Conservation (phyloP, 495 filamentous ascomycete genomes). For the Neurospora tetrasperma region DNA sequence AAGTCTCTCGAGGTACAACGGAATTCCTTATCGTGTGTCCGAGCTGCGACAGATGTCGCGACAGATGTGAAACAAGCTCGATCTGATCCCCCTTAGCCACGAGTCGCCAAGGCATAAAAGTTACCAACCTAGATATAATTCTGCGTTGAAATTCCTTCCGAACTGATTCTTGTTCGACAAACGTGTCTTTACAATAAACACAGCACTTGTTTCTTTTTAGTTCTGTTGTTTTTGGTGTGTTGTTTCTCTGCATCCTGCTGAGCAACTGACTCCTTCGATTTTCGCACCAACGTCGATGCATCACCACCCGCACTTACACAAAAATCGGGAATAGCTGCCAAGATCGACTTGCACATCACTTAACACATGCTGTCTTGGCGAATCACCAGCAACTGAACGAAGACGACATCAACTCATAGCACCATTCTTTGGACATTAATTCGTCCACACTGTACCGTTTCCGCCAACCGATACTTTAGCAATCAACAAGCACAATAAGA, state of each 20-base stretch:
- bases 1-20: not conserved
- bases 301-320: not conserved
- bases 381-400: not conserved
- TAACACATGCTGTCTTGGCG: not conserved
- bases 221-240: not conserved
- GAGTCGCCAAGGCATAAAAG: not conserved
- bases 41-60: not conserved
- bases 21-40: not conserved
- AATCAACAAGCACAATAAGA: not conserved
- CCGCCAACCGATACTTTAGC: not conserved
- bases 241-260: not conserved
- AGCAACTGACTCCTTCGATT: not conserved
- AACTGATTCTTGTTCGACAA: not conserved
- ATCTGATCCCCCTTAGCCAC: not conserved
- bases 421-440: not conserved
- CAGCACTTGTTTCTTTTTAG: not conserved
- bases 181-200: not conserved
- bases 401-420: not conserved
- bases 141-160: too few species aligned
- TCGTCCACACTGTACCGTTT: not conserved
- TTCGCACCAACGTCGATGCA: not conserved
- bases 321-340: not conserved
- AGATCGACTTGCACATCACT: not conserved
- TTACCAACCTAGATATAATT: not conserved
- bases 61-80: not conserved